A percentile compares a stretch with the other conserved stretches of the same genome.
Evolutionary conservation across 495 filamentous ascomycete species (phyloP).

Genomic region (Thozetella sp.): DNA sequence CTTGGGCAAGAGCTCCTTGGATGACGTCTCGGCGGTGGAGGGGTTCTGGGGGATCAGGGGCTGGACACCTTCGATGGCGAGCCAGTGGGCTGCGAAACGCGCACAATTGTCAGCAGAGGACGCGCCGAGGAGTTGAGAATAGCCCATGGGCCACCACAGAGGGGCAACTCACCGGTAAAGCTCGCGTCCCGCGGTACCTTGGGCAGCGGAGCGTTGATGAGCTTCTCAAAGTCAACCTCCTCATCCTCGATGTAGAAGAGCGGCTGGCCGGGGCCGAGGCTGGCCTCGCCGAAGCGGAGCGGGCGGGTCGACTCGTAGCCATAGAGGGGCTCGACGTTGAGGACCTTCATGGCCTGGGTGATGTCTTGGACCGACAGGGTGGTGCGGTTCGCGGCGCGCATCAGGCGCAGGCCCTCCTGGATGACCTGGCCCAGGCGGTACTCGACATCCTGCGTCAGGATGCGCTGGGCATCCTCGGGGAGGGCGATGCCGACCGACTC

Average conservation of each 20-base stretch:
- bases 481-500: slow-evolving; percentile 91
- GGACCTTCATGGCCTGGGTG: slow-evolving; percentile 75
- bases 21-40: slow-evolving; percentile 74
- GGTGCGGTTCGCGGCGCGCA: slow-evolving; percentile 85
- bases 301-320: slow-evolving; percentile 91
- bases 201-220: slow-evolving; percentile 93
- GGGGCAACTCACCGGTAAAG: slow-evolving; percentile 70
- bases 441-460: slow-evolving; percentile 90
- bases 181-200: slow-evolving; percentile 93
- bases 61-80: slow-evolving; percentile 94
- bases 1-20: slow-evolving; percentile 84
- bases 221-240: slow-evolving; percentile 96
- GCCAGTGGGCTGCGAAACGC: slow-evolving; percentile 75
- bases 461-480: slow-evolving; percentile 77
- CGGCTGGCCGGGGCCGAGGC: slow-evolving; percentile 90
- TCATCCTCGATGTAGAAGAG: slow-evolving; percentile 98
- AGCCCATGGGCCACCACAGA: background rate
- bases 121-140: background rate
- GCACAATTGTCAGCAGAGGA: slow-evolving; percentile 12
- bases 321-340: slow-evolving; percentile 93
- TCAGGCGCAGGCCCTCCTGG: slow-evolving; percentile 90
- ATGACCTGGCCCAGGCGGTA: slow-evolving; percentile 91
- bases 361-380: slow-evolving; percentile 84
- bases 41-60: slow-evolving; percentile 96
- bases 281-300: slow-evolving; percentile 89